phyloP scores from a whole-genome alignment of 192 early-diverging fungal genomes.

The Thamnidium elegans region DNA sequence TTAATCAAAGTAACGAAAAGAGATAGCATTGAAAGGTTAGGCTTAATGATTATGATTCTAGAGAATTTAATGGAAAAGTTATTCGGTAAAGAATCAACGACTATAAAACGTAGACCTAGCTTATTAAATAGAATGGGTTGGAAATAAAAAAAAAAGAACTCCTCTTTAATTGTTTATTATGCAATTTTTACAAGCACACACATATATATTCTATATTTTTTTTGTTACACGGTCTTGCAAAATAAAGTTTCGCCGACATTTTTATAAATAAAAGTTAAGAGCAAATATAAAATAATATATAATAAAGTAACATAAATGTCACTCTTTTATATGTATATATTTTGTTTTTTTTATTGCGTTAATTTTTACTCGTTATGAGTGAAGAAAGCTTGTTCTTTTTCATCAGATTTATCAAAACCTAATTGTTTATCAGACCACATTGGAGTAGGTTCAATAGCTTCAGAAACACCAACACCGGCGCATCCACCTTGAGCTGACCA shows the following conservation, averaged over 20 bases:
- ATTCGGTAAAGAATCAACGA: background rate
- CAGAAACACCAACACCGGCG: conserved; percentile 79
- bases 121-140: conserved; percentile 14
- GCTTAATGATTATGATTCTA: conserved; percentile 11
- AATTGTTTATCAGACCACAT: conserved; percentile 61
- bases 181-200: no score
- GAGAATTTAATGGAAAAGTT: background rate
- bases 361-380: background rate
- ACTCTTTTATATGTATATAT: no score
- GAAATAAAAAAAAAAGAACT: conserved; percentile 2
- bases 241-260: no score
- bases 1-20: background rate
- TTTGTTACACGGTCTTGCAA: no score
- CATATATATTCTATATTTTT: no score
- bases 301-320: background rate
- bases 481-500: conserved; percentile 84
- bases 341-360: no score
- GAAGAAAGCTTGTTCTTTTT: background rate
- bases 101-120: background rate
- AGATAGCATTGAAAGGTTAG: background rate
- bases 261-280: background rate
- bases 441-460: conserved; percentile 39
- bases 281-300: background rate
- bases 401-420: background rate
- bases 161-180: no score